These are phyloP conservation scores for Puccinellia tenuiflora DNA, from an alignment of 176 grass and related monocot genomes.

Conservation along the genomic window DNA sequence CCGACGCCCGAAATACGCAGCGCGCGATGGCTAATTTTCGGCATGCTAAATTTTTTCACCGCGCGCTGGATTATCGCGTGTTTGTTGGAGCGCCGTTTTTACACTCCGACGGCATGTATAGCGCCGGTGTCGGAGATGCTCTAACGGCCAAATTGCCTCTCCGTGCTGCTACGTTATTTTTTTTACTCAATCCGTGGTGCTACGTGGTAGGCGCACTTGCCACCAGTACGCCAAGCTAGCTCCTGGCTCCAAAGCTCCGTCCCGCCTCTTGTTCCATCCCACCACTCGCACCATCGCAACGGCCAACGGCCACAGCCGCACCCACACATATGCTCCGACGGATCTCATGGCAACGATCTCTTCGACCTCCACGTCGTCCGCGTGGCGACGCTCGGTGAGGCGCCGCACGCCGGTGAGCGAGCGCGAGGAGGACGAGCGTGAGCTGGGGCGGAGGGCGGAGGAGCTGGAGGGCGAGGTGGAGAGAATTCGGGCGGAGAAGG, in stretches of 20 bases:
- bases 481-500: conserved; percentile 26
- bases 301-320: neutral
- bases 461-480: neutral
- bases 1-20: too few species aligned
- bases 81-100: too few species aligned
- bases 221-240: neutral
- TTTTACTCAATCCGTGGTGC: too few species aligned
- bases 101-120: too few species aligned
- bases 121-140: too few species aligned
- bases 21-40: too few species aligned
- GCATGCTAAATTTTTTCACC: too few species aligned
- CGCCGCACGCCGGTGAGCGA: neutral
- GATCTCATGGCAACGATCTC: neutral
- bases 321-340: neutral
- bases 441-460: neutral
- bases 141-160: neutral
- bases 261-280: neutral
- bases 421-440: neutral
- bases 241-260: neutral
- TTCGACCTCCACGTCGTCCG: neutral
- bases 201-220: neutral
- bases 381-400: neutral
- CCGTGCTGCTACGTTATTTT: neutral
- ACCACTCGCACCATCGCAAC: neutral
- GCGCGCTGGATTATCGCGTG: too few species aligned